Evolutionary conservation across 2,329 filamentous ascomycete genomes (phyloP).

Genomic region (Sporothrix globosa): DNA sequence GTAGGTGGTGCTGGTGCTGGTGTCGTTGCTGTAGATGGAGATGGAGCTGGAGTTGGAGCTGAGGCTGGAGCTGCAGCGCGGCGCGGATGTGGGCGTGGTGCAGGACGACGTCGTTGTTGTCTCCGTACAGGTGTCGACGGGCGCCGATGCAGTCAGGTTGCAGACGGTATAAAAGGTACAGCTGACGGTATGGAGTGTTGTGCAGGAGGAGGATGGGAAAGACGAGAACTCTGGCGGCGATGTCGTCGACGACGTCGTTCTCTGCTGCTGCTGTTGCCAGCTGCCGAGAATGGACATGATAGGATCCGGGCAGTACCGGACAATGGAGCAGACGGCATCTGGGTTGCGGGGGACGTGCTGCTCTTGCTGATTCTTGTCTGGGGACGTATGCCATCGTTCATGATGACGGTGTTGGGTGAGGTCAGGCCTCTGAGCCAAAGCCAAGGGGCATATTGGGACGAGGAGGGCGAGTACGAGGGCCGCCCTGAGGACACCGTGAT

Average conservation of each 20-base stretch:
- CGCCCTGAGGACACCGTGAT: background rate
- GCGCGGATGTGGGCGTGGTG: background rate
- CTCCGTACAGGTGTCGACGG: background rate
- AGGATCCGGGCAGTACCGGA: conserved; percentile 1
- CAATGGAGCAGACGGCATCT: conserved; percentile 1
- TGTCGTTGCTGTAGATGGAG: background rate
- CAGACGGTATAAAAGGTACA: conserved; percentile 21
- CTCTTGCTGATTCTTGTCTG: too few relatives aligned
- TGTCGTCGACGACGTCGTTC: background rate
- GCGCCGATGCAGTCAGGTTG: background rate
- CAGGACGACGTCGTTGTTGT: background rate
- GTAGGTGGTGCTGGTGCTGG: conserved; percentile 21
- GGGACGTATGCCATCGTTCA: background rate
- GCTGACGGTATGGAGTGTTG: background rate
- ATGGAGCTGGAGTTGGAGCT: too few relatives aligned
- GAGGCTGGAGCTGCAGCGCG: conserved; percentile 14
- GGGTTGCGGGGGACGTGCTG: background rate
- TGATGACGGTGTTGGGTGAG: background rate
- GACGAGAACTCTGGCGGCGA: background rate
- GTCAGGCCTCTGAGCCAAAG: background rate
- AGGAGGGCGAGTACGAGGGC: background rate
- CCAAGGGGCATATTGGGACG: background rate
- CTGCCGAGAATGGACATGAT: background rate
- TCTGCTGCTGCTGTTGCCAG: background rate
- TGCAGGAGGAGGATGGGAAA: background rate